Evolutionary conservation across 2,329 filamentous ascomycete species (phyloP).

Genomic region (Sporothrix luriei): DNA sequence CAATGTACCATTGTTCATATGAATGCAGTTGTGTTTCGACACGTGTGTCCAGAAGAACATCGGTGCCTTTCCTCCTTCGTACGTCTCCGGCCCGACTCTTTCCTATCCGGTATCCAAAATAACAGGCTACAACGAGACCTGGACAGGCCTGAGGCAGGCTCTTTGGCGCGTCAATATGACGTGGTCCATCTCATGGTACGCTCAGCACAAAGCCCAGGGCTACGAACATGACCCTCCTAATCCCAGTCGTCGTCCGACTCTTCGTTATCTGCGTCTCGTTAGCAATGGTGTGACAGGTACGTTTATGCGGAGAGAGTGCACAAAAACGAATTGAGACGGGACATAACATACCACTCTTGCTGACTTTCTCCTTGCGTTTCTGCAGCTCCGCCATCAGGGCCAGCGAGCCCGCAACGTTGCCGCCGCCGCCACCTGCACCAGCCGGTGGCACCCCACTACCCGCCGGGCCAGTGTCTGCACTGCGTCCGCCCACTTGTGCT

Average conservation of each 20-base stretch:
- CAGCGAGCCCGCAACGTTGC: slow-evolving; percentile 74
- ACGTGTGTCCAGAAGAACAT: background rate
- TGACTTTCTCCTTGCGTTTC: slow-evolving; percentile 90
- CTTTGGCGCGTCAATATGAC: background rate
- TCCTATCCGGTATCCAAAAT: slow-evolving; percentile 12
- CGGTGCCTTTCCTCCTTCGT: background rate
- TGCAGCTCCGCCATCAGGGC: slow-evolving; percentile 77
- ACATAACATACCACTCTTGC: slow-evolving; percentile 77
- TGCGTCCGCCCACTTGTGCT: slow-evolving; percentile 57
- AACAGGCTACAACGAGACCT: background rate
- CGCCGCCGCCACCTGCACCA: slow-evolving; percentile 72
- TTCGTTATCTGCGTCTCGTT: slow-evolving; percentile 33
- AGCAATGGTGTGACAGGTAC: slow-evolving; percentile 28
- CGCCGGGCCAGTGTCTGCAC: slow-evolving; percentile 54
- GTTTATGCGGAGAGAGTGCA: background rate
- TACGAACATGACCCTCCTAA: slow-evolving; percentile 25
- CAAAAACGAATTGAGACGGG: background rate
- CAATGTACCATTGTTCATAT: background rate
- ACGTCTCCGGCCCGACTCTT: background rate
- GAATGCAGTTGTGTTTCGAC: background rate
- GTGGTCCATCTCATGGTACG: slow-evolving; percentile 5
- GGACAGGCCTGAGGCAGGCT: background rate
- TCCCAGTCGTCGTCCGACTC: slow-evolving; percentile 36
- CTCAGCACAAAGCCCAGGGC: background rate
- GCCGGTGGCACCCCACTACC: slow-evolving; percentile 57